Base-by-base conservation (phyloP, 768 basidiomycete genomes). In the Scleroderma citrinum region DNA sequence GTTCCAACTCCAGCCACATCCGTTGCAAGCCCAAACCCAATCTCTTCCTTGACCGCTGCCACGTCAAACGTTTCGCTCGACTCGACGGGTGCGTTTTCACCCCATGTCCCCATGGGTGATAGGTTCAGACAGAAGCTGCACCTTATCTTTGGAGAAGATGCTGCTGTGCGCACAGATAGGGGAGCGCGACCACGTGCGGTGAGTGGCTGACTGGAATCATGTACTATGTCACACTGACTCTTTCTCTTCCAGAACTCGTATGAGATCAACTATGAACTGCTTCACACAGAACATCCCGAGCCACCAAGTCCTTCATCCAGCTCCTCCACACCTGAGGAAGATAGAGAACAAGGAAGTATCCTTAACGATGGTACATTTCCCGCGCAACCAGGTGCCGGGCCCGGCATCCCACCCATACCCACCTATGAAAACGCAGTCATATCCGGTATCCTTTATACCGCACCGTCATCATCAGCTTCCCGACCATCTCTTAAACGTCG, bases 111-210 rank as follows among this genome's bases (percentile, higher is more conserved):
- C 16, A 59, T 53, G 19, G 54, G 53, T 0, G 43, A 48, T 47
- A 52, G 47, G 51, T 63, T 64, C 52, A 54, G 47, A 16, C 51
- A 59, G 38, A 54, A 56, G 2, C 17, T 64, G 11, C 19, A 49
- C n/a, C 19, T 51, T 20, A 29, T 50, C 2, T 64, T 65, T 19
- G 63, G 63, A 7, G 47, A 52, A 13, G 35, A 54, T 5, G 47
- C 50, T 3, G 46, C 50, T 3, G 59, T 65, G n/a, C 63, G 59
- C 1, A 60, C 38, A 14, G 63, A 59, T 49, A 60, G 37, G 10
- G 31, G 20, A 8, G 63, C 57, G 4, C 55, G 53, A 7, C 63
- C 63, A 11, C 56, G 46, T 46, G 44, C 48, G 7, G 62, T 63
- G 30, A 53, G 62, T 55, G 26, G 14, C 14, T 7, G 23, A 29